Conservation (phyloP, 2,329 filamentous ascomycete genomes). For the Alternaria hordeiaustralica region DNA sequence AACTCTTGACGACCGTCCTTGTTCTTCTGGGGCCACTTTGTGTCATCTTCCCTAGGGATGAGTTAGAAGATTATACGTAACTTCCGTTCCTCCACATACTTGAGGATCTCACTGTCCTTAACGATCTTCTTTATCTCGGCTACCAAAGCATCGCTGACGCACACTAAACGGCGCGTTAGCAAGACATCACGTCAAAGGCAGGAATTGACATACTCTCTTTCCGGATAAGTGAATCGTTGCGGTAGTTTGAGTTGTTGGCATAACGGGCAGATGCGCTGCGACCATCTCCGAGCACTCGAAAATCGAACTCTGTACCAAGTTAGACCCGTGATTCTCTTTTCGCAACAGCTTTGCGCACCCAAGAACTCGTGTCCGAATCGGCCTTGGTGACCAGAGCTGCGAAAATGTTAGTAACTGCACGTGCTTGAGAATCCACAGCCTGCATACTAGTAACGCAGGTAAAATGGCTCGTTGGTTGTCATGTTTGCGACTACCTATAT, state of each 20-base stretch:
- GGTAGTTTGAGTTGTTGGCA: slow-evolving; percentile 99
- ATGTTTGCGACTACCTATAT: slow-evolving; percentile 58
- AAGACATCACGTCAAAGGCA: background rate
- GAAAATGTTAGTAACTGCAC: slow-evolving; percentile 28
- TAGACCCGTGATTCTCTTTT: slow-evolving; percentile 4
- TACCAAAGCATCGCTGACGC: slow-evolving; percentile 87
- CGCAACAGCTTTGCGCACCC: slow-evolving; percentile 62
- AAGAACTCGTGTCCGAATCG: slow-evolving; percentile 98
- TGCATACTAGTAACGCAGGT: slow-evolving; percentile 94
- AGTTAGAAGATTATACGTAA: slow-evolving; percentile 23
- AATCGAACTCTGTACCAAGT: slow-evolving; percentile 82
- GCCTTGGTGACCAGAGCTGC: slow-evolving; percentile 93
- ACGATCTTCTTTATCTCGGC: slow-evolving; percentile 97
- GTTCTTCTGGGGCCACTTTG: slow-evolving; percentile 99
- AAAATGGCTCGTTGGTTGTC: slow-evolving; percentile 81
- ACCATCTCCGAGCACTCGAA: slow-evolving; percentile 89
- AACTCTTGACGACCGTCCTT: slow-evolving; percentile 97
- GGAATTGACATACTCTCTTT: slow-evolving; percentile 84
- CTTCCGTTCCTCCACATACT: slow-evolving; percentile 62
- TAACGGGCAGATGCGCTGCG: slow-evolving; percentile 93
- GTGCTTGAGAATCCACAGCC: slow-evolving; percentile 9
- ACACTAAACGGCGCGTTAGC: slow-evolving; percentile 68
- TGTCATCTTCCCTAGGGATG: slow-evolving; percentile 84
- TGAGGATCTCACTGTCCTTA: slow-evolving; percentile 95
- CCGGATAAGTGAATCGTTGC: slow-evolving; percentile 96